phyloP scores from a whole-genome alignment of 805 yeast genomes.

The Suhomyces kilbournensis region DNA sequence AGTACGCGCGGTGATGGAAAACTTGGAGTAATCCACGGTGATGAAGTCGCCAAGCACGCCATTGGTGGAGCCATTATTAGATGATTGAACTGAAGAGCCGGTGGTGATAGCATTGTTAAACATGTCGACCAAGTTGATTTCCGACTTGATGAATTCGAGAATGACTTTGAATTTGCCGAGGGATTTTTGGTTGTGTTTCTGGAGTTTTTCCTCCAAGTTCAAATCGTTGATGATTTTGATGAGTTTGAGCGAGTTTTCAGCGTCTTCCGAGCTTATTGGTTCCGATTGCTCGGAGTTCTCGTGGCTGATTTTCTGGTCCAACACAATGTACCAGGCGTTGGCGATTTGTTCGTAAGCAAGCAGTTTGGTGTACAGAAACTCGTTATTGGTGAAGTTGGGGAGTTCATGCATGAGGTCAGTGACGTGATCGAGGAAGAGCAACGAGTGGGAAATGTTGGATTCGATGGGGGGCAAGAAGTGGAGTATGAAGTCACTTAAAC shows the following conservation, averaged over 20 bases:
- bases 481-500: slow-evolving; percentile 71
- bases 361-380: slow-evolving; percentile 48
- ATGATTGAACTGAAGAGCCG: slow-evolving; percentile 9
- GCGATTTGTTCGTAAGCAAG: slow-evolving; percentile 62
- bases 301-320: slow-evolving; percentile 21
- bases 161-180: slow-evolving; percentile 42
- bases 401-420: slow-evolving; percentile 57
- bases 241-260: slow-evolving; percentile 19
- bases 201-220: slow-evolving; percentile 41
- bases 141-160: slow-evolving; percentile 42
- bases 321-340: slow-evolving; percentile 52
- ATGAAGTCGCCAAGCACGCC: slow-evolving; percentile 34
- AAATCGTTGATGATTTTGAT: slow-evolving; percentile 32
- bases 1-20: slow-evolving; percentile 35
- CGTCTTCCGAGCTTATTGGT: neutral
- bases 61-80: slow-evolving; percentile 7
- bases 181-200: slow-evolving; percentile 44
- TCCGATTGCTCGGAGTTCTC: slow-evolving; percentile 14
- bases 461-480: slow-evolving; percentile 73
- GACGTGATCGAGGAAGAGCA: slow-evolving; percentile 62
- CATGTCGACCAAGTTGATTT: slow-evolving; percentile 31
- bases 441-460: slow-evolving; percentile 47
- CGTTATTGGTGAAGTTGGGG: slow-evolving; percentile 62
- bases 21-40: slow-evolving; percentile 43
- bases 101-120: slow-evolving; percentile 17